Conservation (phyloP, 2,329 filamentous ascomycete genomes). For the Teratosphaeria zuluensis region DNA sequence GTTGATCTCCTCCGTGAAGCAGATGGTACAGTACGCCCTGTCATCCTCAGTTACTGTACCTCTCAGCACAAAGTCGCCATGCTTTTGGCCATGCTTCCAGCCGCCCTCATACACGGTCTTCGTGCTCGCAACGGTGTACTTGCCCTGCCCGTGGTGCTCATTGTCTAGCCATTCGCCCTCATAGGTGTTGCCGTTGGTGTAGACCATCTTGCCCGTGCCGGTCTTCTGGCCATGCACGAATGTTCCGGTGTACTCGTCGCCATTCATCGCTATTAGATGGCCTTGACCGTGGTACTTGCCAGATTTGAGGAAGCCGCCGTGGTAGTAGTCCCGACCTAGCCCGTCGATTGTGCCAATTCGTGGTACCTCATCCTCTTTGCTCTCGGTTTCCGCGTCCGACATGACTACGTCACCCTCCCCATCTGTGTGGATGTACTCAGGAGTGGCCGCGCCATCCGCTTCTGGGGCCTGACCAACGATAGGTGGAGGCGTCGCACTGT, state of each 20-base stretch:
- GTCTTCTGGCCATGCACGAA: conserved; percentile 45
- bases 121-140: conserved; percentile 45
- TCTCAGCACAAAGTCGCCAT: conserved; percentile 52
- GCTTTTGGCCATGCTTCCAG: conserved; percentile 51
- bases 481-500: background rate
- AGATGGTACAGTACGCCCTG: conserved; percentile 50
- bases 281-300: conserved; percentile 43
- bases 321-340: conserved; percentile 48
- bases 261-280: conserved; percentile 43
- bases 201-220: conserved; percentile 49
- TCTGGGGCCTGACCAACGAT: background rate
- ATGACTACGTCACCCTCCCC: conserved; percentile 24
- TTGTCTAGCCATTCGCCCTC: conserved; percentile 53
- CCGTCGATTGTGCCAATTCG: conserved; percentile 31
- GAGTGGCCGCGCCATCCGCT: background rate
- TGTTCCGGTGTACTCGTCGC: conserved; percentile 46
- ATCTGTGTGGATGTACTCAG: conserved; percentile 27
- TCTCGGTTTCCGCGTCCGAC: conserved; percentile 18
- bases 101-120: conserved; percentile 53
- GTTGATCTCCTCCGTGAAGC: conserved; percentile 51
- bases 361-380: background rate
- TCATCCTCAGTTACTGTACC: conserved; percentile 55
- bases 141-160: conserved; percentile 50
- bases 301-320: conserved; percentile 39
- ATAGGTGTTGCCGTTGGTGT: conserved; percentile 54